Evolutionary conservation across 306 rosid species (phyloP).

Genomic region (Glycine soja): DNA sequence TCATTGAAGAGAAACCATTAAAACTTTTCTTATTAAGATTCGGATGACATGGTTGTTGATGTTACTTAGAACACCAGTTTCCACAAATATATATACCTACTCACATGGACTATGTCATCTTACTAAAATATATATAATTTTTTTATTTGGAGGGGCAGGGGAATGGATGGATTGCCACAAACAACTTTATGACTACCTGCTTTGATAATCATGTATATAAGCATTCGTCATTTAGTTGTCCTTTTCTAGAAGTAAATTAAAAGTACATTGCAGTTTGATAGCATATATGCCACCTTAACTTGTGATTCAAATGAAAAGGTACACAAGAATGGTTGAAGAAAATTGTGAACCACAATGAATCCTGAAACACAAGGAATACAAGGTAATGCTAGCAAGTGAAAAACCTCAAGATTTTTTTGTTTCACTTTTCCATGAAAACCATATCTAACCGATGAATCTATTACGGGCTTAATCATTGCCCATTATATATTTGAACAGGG

Average conservation of each 20-base stretch:
- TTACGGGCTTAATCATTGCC: neutral
- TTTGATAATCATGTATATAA: neutral
- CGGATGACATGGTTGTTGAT: neutral
- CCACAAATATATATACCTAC: slow-evolving; percentile 18
- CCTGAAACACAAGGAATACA: slow-evolving; percentile 37
- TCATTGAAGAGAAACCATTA: neutral
- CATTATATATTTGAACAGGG: neutral
- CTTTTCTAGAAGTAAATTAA: slow-evolving; percentile 7
- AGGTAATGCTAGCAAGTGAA: neutral
- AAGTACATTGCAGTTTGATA: slow-evolving; percentile 10
- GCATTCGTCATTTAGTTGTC: slow-evolving; percentile 30
- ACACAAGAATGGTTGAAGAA: neutral
- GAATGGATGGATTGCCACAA: no score
- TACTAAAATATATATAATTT: neutral
- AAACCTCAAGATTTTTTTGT: slow-evolving; percentile 31
- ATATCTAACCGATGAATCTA: slow-evolving; percentile 23
- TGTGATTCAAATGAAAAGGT: slow-evolving; percentile 41
- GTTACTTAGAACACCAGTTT: slow-evolving; percentile 20
- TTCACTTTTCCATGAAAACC: slow-evolving; percentile 11
- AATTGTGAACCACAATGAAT: slow-evolving; percentile 41
- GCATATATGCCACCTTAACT: slow-evolving; percentile 37
- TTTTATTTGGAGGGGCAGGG: neutral
- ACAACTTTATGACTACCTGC: neutral
- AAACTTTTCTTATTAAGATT: neutral
- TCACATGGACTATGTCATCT: slow-evolving; percentile 38